Base-by-base conservation (phyloP, 495 filamentous ascomycete genomes). In the Trichocladium antarcticum region DNA sequence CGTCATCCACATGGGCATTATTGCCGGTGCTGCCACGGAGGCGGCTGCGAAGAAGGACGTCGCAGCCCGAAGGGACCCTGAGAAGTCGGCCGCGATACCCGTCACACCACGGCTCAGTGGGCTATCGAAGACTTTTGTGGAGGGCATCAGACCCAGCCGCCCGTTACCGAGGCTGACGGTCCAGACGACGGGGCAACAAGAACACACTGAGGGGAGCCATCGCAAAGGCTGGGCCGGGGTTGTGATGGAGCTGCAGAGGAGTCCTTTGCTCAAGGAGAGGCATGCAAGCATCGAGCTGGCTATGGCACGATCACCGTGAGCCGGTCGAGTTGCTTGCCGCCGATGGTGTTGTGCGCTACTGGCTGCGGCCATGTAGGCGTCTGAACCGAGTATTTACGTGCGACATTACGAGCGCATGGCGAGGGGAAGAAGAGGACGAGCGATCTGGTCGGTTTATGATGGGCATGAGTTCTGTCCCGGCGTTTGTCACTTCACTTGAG, bases 1-100 rank as follows among this genome's bases (percentile, higher is more conserved):
- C 10, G 71, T 76, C 12, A 63, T 77, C 55, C 70, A 79, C 58
- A 64, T 77, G 74, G 63, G 75, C 46, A 59, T 77, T 52, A 64
- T 78, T 46, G 61, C 77, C 27, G 55, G 70, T 28, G 61, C 62
- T 47, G 61, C 64, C 39, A 58, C 57, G 43, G 65, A 66, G 38
- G 45, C 41, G 9, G 55, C 60, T 34, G 51, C 44, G 40, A 63
- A 63, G 45, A 55, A 57, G 45, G 68, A 66, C 19, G 37, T 44
- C 42, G 36, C 7, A 19, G 28, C 17, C 11, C 37, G 55, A 53
- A n/a, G n/a, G n/a, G 64, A 63, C 42, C 61, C 52, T 37, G 63
- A 65, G 49, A 70, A 62, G 54, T 17, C 20, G 20, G 39, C 31
- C 7, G 22, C 11, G 10, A 0, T 24, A 3, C 37, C 48, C 12